Base-by-base conservation (phyloP, 2,329 filamentous ascomycete genomes). In the Pseudogymnoascus sp. region DNA sequence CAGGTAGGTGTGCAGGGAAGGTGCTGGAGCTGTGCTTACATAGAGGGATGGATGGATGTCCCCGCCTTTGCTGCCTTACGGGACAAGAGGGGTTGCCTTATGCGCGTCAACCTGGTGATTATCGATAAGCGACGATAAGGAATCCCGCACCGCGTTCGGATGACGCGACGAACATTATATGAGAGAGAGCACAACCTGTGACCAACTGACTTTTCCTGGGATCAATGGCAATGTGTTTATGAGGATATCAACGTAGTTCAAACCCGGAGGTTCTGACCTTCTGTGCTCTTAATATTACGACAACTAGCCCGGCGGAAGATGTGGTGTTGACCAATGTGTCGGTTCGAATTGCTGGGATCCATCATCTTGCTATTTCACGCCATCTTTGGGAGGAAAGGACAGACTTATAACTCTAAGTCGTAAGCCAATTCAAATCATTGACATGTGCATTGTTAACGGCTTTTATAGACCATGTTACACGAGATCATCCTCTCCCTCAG, bases 401-500 rank as follows among this genome's bases (percentile, higher is more conserved):
- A 21, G n/a, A 35, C 49, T 55, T 33, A 55, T 55, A 55, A 35
- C 49, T 55, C 49, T 33, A 55, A 55, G 28, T 55, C 23, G 18
- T 61, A 18, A 62, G 61, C 59, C 63, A n/a, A 63, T 21, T 25
- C 52, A 23, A 23, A 58, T 6, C 33, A 59, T 25, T 68, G 38
- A 60, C 11, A 52, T 28, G 28, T 38, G 23, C 49, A 52, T 35
- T 60, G 45, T 38, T 60, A 61, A 55, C 38, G 5, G 9, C 21
- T 61, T 18, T 25, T 35, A 68, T 40, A 63, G 59, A 23, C 40
- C 64, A 99, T 99, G 95, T 90, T 99, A 75, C 95, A 97, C 84
- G 95, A 99, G 82, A 91, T 99, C 79, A 87, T 97, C 76, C 88
- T 99, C 76, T 93, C 93, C 75, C 87, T 97, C 76, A 96, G 93